These are phyloP conservation scores for Proliferodiscus dingleyae DNA, from an alignment of 2,329 filamentous ascomycete genomes.

Conservation along the genomic window DNA sequence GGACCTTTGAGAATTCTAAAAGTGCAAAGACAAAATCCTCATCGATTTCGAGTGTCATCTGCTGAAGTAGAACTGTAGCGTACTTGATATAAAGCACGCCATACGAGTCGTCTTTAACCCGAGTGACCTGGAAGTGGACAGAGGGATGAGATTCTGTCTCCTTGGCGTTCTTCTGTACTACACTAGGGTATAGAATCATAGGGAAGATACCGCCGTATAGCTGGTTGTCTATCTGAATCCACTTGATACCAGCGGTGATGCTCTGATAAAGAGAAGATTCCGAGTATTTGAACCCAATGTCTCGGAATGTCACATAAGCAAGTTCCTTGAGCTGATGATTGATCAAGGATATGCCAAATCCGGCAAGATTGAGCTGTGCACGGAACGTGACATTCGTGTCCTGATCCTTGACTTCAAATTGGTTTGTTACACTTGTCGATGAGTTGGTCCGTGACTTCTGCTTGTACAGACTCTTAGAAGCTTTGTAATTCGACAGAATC, in stretches of 20 bases:
- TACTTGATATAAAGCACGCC: constrained; percentile 99
- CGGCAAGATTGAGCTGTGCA: constrained; percentile 81
- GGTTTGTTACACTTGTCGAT: constrained; percentile 51
- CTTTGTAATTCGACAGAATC: constrained; percentile 89
- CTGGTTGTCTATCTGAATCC: constrained; percentile 99
- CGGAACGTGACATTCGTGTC: constrained; percentile 86
- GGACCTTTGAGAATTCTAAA: constrained; percentile 89
- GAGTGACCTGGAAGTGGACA: constrained; percentile 82
- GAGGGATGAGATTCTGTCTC: constrained; percentile 97
- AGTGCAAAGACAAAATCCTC: constrained; percentile 98
- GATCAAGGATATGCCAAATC: constrained; percentile 88
- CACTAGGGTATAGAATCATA: constrained; percentile 93
- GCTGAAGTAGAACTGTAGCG: constrained; percentile 85
- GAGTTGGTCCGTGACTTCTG: constrained; percentile 50
- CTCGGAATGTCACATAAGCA: constrained; percentile 87
- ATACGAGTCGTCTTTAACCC: constrained; percentile 97
- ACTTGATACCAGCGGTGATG: constrained; percentile 84
- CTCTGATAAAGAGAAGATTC: constrained; percentile 95
- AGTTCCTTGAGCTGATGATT: constrained; percentile 89
- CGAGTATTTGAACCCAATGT: constrained; percentile 84
- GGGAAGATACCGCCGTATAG: constrained; percentile 98
- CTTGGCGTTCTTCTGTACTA: constrained; percentile 89
- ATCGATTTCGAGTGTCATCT: constrained; percentile 97
- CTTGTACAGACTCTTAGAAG: constrained; percentile 85
- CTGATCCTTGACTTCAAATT: constrained; percentile 91